Evolutionary conservation across 2,329 filamentous ascomycete species (phyloP), one percentile per base, ranked within the genome.

Genomic region (Sphaerostilbella broomeana): DNA sequence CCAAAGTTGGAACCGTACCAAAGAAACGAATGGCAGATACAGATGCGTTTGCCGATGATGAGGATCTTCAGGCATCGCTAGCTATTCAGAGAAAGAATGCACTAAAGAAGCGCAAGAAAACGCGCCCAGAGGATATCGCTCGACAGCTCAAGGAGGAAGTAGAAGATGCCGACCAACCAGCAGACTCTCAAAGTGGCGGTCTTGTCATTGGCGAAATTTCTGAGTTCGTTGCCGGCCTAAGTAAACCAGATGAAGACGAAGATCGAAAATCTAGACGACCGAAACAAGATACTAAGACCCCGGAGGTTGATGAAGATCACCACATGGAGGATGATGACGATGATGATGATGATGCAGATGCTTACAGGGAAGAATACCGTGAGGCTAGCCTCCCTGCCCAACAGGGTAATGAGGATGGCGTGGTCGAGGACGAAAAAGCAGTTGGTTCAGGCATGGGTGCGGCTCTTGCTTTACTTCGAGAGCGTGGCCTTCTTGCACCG

Each of bases 141-240:
- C 79, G 81, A 48, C 84, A 92, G 54, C 67, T 98, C 26, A 81
- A 79, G 15, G 75, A 80, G 20, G 78, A 81, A 35, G 73, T 73
- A 17, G 65, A 73, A 0, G 68, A 76, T 4, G 55, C 63, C 8
- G 69, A 72, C 28, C 70, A 74, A 22, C 69, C 68, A 2, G 51
- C 54, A 6, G 59, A 55, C 18, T 49, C 43, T 4, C 57, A 63
- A 27, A 57, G 52, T 3, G 65, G 64, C 20, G 90, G 88, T 2
- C 69, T 98, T 2, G 76, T 95, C n/a, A 89, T 98, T 42, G 90
- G 95, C 45, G 92, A 95, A 57, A 95, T 90, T 1, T 88, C 88
- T 0, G 89, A 95, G 53, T 98, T 98, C 52, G 84, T 98, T 20
- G 84, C 88, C 18, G 87, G 87, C 39, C 64, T 98, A 40, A 84